Percentiles rank a stretch among this genome's conserved stretches.
Evolutionary conservation across 768 basidiomycete species (phyloP).

Genomic region (Myochromella boudieri): DNA sequence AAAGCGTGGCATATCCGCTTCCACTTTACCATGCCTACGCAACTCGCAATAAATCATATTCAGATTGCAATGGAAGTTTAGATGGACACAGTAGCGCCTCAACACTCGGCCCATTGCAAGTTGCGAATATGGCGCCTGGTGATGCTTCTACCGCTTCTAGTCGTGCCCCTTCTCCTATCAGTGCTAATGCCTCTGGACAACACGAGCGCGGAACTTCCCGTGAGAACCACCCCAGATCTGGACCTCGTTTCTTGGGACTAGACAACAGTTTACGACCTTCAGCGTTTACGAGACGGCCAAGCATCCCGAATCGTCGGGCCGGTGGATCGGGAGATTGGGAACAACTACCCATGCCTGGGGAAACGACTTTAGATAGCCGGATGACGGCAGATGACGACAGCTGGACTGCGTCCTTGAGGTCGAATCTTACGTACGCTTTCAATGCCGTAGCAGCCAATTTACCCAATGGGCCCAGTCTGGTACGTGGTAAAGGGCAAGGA

Average conservation of each 20-base stretch:
- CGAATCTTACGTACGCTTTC: slow-evolving; percentile 47
- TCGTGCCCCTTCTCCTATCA: slow-evolving; percentile 23
- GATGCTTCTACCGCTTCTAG: slow-evolving; percentile 40
- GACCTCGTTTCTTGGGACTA: slow-evolving; percentile 32
- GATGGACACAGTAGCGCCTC: slow-evolving; percentile 28
- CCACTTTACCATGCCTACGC: slow-evolving; percentile 21
- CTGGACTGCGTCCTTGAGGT: slow-evolving; percentile 43
- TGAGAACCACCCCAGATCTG: slow-evolving; percentile 18
- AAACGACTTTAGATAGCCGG: slow-evolving; percentile 4
- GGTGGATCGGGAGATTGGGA: slow-evolving; percentile 10
- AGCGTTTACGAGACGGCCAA: slow-evolving; percentile 13
- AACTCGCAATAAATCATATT: slow-evolving; percentile 20
- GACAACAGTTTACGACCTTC: slow-evolving; percentile 32
- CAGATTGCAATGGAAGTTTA: slow-evolving; percentile 18
- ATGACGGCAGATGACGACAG: slow-evolving; percentile 22
- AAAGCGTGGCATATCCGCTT: slow-evolving; percentile 21
- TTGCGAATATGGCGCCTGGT: slow-evolving; percentile 49
- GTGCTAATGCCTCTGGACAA: background rate
- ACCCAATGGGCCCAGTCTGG: slow-evolving; percentile 15
- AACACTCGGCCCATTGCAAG: slow-evolving; percentile 44
- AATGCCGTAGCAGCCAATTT: slow-evolving; percentile 48
- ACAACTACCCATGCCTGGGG: slow-evolving; percentile 28
- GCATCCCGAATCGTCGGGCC: background rate
- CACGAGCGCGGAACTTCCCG: slow-evolving; percentile 23
- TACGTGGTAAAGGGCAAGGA: slow-evolving; percentile 6